Evolutionary conservation across 1,139 yeast species (phyloP).

Genomic region (Hanseniaspora gamundiae): DNA sequence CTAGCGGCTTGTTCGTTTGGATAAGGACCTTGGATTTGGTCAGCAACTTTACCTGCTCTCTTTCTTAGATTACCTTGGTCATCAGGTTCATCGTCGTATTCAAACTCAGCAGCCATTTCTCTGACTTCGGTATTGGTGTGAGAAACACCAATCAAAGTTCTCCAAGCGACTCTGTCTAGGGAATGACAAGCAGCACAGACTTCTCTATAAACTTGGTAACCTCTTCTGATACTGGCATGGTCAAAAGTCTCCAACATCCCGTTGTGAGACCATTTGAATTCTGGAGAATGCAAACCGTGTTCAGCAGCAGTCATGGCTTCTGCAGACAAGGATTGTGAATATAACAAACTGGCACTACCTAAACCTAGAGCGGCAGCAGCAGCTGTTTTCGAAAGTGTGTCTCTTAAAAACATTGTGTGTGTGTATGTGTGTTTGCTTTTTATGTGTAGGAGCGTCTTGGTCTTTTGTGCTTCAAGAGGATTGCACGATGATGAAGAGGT

Average conservation of each 20-base stretch:
- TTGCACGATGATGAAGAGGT: too few species aligned
- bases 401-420: constrained; percentile 1
- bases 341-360: constrained; percentile 62
- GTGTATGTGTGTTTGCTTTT: constrained; percentile 1
- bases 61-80: constrained; percentile 98
- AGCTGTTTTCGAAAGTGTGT: neutral
- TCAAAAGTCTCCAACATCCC: constrained; percentile 90
- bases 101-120: constrained; percentile 91
- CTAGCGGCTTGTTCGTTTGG: constrained; percentile 98
- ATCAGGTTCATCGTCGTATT: constrained; percentile 98
- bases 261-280: constrained; percentile 85
- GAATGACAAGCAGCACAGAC: constrained; percentile 99
- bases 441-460: neutral
- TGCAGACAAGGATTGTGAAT: constrained; percentile 72
- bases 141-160: constrained; percentile 93
- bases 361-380: constrained; percentile 52
- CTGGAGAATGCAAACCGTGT: constrained; percentile 96
- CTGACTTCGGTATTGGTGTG: constrained; percentile 86
- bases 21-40: constrained; percentile 89
- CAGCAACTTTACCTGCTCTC: constrained; percentile 98
- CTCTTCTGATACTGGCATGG: constrained; percentile 96
- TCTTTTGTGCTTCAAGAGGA: neutral
- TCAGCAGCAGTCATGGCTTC: constrained; percentile 98
- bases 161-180: constrained; percentile 94
- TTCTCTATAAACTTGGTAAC: constrained; percentile 97